A percentile compares a stretch with the other conserved stretches of the same genome.
Conservation (phyloP, 306 rosid genomes). For the Vigna angularis region DNA sequence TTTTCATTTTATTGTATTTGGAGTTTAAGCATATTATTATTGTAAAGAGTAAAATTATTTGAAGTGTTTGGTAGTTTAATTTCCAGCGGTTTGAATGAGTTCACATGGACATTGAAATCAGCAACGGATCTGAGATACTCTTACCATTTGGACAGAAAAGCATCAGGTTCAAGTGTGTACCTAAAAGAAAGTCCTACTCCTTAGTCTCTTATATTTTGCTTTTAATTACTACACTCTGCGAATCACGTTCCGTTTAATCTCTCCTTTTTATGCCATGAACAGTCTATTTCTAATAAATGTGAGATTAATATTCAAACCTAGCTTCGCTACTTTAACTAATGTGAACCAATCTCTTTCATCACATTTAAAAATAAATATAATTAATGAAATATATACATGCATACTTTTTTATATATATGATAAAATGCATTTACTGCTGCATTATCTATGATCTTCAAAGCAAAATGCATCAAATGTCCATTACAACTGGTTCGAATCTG, state of each 20-base stretch:
- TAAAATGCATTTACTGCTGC: too few relatives aligned
- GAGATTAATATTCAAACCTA: background rate
- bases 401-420: too few relatives aligned
- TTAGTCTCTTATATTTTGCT: slow-evolving; percentile 33
- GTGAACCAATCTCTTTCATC: background rate
- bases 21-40: slow-evolving; percentile 17
- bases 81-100: slow-evolving; percentile 33
- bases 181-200: slow-evolving; percentile 36
- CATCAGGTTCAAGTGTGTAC: slow-evolving; percentile 37
- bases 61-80: slow-evolving; percentile 21
- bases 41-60: background rate
- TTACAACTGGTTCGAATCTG: too few relatives aligned
- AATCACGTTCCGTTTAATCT: slow-evolving; percentile 44
- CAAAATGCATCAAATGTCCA: slow-evolving; percentile 12
- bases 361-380: background rate
- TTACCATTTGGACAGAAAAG: slow-evolving; percentile 42
- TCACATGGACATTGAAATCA: slow-evolving; percentile 33
- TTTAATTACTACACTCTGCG: slow-evolving; percentile 31
- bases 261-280: slow-evolving; percentile 51
- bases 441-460: background rate
- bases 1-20: background rate
- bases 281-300: slow-evolving; percentile 47
- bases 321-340: too few relatives aligned
- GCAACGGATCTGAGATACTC: slow-evolving; percentile 41
- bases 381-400: too few relatives aligned